A percentile compares a stretch with the other conserved stretches of the same genome.
Conservation (phyloP, 148 eudicot species). For the Camellia japonica region DNA sequence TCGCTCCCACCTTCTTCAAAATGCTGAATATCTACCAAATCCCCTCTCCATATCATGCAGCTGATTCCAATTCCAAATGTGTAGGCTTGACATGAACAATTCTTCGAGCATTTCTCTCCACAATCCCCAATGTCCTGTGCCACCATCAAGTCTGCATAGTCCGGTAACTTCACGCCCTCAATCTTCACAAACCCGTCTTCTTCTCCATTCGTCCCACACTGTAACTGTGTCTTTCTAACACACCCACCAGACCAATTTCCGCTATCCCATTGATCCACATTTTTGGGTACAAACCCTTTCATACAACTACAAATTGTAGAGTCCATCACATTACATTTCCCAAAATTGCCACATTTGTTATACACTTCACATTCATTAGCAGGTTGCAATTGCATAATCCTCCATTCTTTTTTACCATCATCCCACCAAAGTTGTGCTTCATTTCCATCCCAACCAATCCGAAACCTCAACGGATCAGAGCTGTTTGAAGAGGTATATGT, state of each 20-base stretch:
- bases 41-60: slow-evolving; percentile 56
- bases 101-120: slow-evolving; percentile 32
- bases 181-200: slow-evolving; percentile 40
- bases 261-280: slow-evolving; percentile 28
- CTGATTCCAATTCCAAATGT: slow-evolving; percentile 44
- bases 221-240: slow-evolving; percentile 33
- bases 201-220: slow-evolving; percentile 31
- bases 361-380: slow-evolving; percentile 28
- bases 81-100: slow-evolving; percentile 59
- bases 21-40: slow-evolving; percentile 46
- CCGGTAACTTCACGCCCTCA: slow-evolving; percentile 51
- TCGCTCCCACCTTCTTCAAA: slow-evolving; percentile 33
- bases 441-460: slow-evolving; percentile 27
- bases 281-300: slow-evolving; percentile 44
- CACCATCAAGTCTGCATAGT: slow-evolving; percentile 36
- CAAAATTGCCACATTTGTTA: slow-evolving; percentile 38
- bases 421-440: slow-evolving; percentile 21
- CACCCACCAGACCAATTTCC: slow-evolving; percentile 58
- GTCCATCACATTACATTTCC: slow-evolving; percentile 21
- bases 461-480: slow-evolving; percentile 24
- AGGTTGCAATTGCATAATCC: slow-evolving; percentile 28
- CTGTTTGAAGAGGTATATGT: slow-evolving; percentile 29
- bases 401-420: slow-evolving; percentile 23
- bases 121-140: slow-evolving; percentile 22
- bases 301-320: slow-evolving; percentile 36